Evolutionary conservation across 345 rosid genomes (phyloP).

Genomic region (Conringia planisiliqua): DNA sequence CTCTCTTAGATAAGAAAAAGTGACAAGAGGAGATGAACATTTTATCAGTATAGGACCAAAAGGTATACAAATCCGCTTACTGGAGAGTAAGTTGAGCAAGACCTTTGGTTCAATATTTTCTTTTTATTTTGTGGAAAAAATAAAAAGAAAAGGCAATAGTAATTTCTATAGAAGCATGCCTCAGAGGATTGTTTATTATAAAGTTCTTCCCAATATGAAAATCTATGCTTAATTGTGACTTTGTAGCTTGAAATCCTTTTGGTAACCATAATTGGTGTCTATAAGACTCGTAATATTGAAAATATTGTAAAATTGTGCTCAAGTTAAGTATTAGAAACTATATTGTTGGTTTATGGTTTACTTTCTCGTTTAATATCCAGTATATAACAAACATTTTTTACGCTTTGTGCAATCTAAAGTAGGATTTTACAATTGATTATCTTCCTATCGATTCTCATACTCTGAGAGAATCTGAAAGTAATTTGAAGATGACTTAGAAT

Average conservation of each 20-base stretch:
- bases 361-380: no score
- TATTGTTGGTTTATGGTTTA: no score
- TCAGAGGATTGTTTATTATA: neutral
- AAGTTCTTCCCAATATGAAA: neutral
- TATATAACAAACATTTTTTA: no score
- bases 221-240: neutral
- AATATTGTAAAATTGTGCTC: no score
- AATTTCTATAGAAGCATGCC: neutral
- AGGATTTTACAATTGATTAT: no score
- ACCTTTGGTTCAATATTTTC: neutral
- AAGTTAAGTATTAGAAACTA: no score
- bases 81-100: neutral
- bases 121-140: slow-evolving; percentile 6
- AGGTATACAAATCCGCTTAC: slow-evolving; percentile 5
- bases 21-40: neutral
- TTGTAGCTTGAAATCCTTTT: neutral
- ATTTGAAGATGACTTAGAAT: no score
- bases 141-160: neutral
- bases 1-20: slow-evolving; percentile 20
- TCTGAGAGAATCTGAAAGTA: no score
- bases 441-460: no score
- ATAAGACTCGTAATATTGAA: no score
- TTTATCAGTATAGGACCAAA: slow-evolving; percentile 7
- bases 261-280: no score
- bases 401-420: no score